Conservation (phyloP, 73 alveolate genomes). For the Breviolum minutum region DNA sequence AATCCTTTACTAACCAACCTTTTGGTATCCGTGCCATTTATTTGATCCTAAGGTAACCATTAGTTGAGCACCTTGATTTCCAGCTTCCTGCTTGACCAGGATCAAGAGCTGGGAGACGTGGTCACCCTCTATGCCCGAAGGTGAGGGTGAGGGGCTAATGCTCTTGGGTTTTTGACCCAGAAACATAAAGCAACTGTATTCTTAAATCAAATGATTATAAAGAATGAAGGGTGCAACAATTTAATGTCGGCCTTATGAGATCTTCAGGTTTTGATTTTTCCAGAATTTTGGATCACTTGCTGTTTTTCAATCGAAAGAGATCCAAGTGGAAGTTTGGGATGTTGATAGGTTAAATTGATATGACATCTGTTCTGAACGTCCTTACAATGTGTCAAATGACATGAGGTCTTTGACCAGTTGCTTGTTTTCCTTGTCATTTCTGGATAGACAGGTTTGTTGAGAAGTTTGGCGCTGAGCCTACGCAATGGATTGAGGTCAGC, state of each 20-base stretch:
- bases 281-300: neutral
- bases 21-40: no score
- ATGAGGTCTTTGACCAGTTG: neutral
- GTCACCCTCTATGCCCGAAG: slow-evolving; percentile 43
- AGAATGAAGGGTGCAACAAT: no score
- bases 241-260: no score
- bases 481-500: slow-evolving; percentile 41
- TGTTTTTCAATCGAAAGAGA: neutral
- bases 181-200: no score
- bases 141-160: neutral
- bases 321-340: no score
- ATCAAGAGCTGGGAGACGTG: slow-evolving; percentile 21
- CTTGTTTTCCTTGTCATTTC: neutral
- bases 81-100: neutral
- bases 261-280: no score
- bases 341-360: no score
- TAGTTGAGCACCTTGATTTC: no score
- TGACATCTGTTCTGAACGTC: no score
- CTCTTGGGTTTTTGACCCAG: neutral
- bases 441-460: slow-evolving; percentile 7
- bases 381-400: neutral
- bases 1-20: no score
- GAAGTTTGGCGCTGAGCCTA: neutral
- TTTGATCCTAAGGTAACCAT: no score
- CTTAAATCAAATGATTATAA: no score